Percentiles rank a stretch among this genome's conserved stretches.
phyloP scores from a whole-genome alignment of 192 early-diverging fungal species.

The Allomyces arbusculus region DNA sequence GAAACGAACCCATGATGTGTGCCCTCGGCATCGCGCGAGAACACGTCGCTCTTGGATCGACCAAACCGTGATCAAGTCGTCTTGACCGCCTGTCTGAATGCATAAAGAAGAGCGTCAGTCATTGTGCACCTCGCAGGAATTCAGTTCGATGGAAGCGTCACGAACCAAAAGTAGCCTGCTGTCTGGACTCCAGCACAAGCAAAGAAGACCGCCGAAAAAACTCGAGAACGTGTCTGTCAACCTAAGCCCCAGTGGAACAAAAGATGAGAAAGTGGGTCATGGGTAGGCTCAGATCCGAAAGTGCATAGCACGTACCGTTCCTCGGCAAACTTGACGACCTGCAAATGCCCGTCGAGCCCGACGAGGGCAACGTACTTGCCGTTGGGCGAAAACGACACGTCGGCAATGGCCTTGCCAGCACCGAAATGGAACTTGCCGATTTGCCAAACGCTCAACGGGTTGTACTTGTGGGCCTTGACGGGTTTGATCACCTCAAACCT shows the following conservation, averaged over 20 bases:
- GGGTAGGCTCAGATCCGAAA: background rate
- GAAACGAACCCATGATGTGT: background rate
- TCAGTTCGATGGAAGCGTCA: background rate
- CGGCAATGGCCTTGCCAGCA: background rate
- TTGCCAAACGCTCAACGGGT: slow-evolving; percentile 67
- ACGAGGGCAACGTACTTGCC: slow-evolving; percentile 57
- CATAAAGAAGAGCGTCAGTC: background rate
- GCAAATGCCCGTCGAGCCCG: slow-evolving; percentile 55
- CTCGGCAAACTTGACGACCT: slow-evolving; percentile 48
- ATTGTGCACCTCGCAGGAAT: background rate
- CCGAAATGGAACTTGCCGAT: slow-evolving; percentile 24
- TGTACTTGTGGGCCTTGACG: slow-evolving; percentile 41
- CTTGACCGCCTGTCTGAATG: background rate
- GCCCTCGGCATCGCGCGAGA: background rate
- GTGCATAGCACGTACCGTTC: slow-evolving; percentile 21
- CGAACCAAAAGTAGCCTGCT: slow-evolving; percentile 48
- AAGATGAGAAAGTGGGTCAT: background rate
- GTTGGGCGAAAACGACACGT: slow-evolving; percentile 55
- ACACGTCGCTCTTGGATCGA: background rate
- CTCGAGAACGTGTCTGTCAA: slow-evolving; percentile 53
- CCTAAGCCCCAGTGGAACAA: slow-evolving; percentile 6
- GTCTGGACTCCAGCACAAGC: slow-evolving; percentile 79
- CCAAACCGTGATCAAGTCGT: background rate
- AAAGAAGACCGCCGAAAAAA: slow-evolving; percentile 75
- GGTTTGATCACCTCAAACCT: slow-evolving; percentile 35